Percentiles rank a stretch among this genome's conserved stretches.
phyloP scores from a whole-genome alignment of 805 yeast genomes.

The Hanseniaspora meyeri region DNA sequence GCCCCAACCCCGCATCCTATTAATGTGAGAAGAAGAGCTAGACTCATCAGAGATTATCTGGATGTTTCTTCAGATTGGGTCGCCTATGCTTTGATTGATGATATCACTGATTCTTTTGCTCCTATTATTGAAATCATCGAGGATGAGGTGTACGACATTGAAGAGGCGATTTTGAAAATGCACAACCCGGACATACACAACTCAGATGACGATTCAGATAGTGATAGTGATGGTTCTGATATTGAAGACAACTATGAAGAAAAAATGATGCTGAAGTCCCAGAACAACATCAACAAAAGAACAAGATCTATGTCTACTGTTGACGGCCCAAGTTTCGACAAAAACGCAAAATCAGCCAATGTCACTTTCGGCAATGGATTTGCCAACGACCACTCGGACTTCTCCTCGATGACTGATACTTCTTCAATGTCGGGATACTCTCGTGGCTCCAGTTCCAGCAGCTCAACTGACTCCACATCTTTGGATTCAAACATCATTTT shows the following conservation, averaged over 20 bases:
- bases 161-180: slow-evolving; percentile 79
- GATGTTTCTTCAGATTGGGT: slow-evolving; percentile 94
- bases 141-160: slow-evolving; percentile 87
- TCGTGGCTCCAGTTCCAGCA: slow-evolving; percentile 15
- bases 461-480: slow-evolving; percentile 22
- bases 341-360: not conserved
- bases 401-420: slow-evolving; percentile 16
- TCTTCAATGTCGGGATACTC: slow-evolving; percentile 18
- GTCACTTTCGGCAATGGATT: not conserved
- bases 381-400: slow-evolving; percentile 12
- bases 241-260: slow-evolving; percentile 10
- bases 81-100: slow-evolving; percentile 91
- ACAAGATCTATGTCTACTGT: slow-evolving; percentile 14
- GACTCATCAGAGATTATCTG: slow-evolving; percentile 74
- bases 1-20: slow-evolving; percentile 93
- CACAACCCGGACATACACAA: slow-evolving; percentile 47
- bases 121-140: slow-evolving; percentile 93
- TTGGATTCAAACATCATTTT: slow-evolving; percentile 39
- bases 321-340: not conserved
- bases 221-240: slow-evolving; percentile 14
- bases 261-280: not conserved
- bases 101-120: slow-evolving; percentile 92
- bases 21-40: slow-evolving; percentile 85
- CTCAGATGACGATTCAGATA: slow-evolving; percentile 26
- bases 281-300: slow-evolving; percentile 19